A percentile compares a stretch with the other conserved stretches of the same genome.
Evolutionary conservation across 768 basidiomycete genomes (phyloP).

Genomic region (Sporobolomyces roseus): DNA sequence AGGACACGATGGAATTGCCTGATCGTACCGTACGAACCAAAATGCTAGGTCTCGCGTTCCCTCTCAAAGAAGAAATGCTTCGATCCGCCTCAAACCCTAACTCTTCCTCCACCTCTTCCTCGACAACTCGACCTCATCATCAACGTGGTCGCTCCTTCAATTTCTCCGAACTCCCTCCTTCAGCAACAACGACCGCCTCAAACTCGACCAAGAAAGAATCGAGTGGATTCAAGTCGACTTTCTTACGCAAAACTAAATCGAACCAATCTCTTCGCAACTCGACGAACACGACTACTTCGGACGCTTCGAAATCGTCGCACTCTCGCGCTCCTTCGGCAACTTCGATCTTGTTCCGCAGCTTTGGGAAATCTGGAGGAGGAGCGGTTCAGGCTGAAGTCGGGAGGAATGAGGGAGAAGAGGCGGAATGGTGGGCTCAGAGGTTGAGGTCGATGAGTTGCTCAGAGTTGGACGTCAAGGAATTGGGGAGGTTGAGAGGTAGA

Average conservation of each 20-base stretch:
- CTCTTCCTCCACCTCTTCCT: conserved; percentile 45
- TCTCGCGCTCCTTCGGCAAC: conserved; percentile 46
- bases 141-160: conserved; percentile 20
- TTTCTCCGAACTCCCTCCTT: not conserved
- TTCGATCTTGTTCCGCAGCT: conserved; percentile 14
- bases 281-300: not conserved
- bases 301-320: conserved; percentile 43
- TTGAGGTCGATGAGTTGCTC: conserved; percentile 66
- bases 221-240: conserved; percentile 20
- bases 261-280: conserved; percentile 19
- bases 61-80: conserved; percentile 86
- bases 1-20: conserved; percentile 90
- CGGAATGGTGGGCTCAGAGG: conserved; percentile 61
- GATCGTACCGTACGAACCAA: conserved; percentile 65
- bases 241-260: conserved; percentile 35
- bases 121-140: conserved; percentile 54
- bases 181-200: not conserved
- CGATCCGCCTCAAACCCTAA: conserved; percentile 68
- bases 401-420: conserved; percentile 45
- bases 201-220: conserved; percentile 10
- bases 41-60: conserved; percentile 71
- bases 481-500: conserved; percentile 81
- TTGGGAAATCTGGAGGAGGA: conserved; percentile 49
- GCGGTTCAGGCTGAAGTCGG: conserved; percentile 47
- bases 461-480: conserved; percentile 72